Base-by-base conservation (phyloP, 331 rosid species). In the Quercus phellos region DNA sequence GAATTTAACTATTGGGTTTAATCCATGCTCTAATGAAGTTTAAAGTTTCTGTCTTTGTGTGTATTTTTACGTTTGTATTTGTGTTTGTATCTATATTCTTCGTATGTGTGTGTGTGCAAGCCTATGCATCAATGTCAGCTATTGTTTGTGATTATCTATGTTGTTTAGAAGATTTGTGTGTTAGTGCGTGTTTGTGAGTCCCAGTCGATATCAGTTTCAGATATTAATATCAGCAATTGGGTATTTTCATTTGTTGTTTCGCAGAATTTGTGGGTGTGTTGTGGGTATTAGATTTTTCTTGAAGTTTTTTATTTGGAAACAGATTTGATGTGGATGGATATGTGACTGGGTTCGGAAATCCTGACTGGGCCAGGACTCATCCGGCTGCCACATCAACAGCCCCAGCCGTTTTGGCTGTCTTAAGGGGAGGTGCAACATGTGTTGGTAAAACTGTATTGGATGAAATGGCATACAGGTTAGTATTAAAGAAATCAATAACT, bases 341-440 rank as follows among this genome's bases (percentile, higher is more conserved):
- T 72, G 92, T 90, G 68, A 82, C 92, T 75, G 95, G 99, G 27
- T 92, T 92, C 29, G 97, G 97, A 74, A 92, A 85, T 80, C 99
- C 97, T 79, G 97, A 90, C n/a, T 94, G 99, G 99, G 85, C 82
- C 51, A 92, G 87, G 89, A 92, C 99, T 84, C 99, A 94, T 86
- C 74, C 87, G 0, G 88, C 82, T 84, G 93, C 97, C 70, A 83
- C 79, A 13, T 89, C 87, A 12, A 89, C 97, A 13, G 95, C 99
- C 71, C 96, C 97, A 18, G 80, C 93, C n/a, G 84, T 92, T 74
- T 59, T 74, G 84, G 78, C 90, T 32, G 59, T 92, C 60, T 85
- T 89, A 6, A 77, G 50, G 21, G 96, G 86, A 59, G 99, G 99
- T 63, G 99, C 97, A 56, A 90, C 89, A 30, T 90, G 90, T 78